Evolutionary conservation across 139 green algal genomes (phyloP), one percentile per base, ranked within the genome.

Genomic region (Tetradesmus obliquus): DNA sequence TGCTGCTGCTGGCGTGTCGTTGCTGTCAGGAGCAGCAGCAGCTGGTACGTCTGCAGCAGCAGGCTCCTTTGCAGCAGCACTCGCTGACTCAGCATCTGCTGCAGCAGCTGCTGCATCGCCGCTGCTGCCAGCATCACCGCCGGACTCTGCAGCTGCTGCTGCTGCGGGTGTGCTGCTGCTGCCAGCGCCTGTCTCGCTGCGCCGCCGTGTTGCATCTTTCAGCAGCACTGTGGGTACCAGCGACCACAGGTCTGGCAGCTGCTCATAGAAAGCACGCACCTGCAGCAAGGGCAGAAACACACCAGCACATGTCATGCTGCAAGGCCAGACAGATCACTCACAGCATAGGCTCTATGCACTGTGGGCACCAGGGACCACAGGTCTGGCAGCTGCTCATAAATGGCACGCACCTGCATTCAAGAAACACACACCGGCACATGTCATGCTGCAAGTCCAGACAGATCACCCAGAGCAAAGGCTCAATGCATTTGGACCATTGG

Each of bases 301-400:
- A 54, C 9, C 53, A 91, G 13, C 22, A 72, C 51, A n/a, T 2
- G 91, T 57, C 76, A 79, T 79, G 71, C 6, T 9, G 6, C 60
- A 71, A 22, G 12, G 9, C 10, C 60, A 76, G 66, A 12, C 10
- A 76, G 8, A 71, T 71, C 7, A 66, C 57, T 8, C 32, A 45
- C 32, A 45, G 32, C 32, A 45, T 45, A 45, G 32, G 32, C 32
- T 45, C 32, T 45, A 45, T 45, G 94, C 72, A 98, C 94, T 2
- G 95, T 94, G 1, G 98, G 98, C 69, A 99, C 96, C 20, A 98
- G 86, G 45, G 87, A 94, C 45, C 93, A 92, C 54, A 99, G 89
- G 86, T 99, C 96, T 10, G 96, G 95, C 60, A 99, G 94, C 4
- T 90, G 93, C 88, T 98, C 94, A 90, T 99, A 99, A 55, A 99